Evolutionary conservation across 1,139 yeast genomes (phyloP).

Genomic region (Yamadazyma dendronema): DNA sequence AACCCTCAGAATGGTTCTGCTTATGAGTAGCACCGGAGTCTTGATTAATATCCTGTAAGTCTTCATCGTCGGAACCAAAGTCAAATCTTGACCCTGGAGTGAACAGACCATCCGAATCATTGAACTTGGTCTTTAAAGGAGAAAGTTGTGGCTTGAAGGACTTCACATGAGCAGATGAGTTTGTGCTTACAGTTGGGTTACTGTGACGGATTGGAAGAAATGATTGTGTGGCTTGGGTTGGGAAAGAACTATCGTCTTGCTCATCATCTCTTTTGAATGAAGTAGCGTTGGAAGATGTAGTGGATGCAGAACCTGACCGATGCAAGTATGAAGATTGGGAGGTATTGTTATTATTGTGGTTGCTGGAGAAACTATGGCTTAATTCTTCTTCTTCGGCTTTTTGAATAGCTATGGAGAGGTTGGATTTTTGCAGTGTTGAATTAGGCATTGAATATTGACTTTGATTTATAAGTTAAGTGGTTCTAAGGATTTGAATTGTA

Average conservation of each 20-base stretch:
- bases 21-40: background rate
- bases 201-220: conserved; percentile 28
- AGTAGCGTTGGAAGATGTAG: background rate
- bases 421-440: conserved; percentile 36
- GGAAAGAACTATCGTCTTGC: conserved; percentile 4
- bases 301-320: conserved; percentile 5
- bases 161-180: conserved; percentile 22
- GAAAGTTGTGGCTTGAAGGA: conserved; percentile 39
- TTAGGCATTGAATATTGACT: conserved; percentile 28
- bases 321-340: conserved; percentile 1
- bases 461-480: background rate
- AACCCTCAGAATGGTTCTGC: conserved; percentile 1
- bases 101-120: conserved; percentile 15
- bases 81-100: conserved; percentile 17
- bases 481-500: background rate
- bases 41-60: too few relatives aligned
- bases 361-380: conserved; percentile 8
- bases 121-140: conserved; percentile 36
- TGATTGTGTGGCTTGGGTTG: conserved; percentile 13
- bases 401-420: conserved; percentile 46
- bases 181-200: conserved; percentile 28
- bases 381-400: conserved; percentile 34
- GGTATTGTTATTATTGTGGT: conserved; percentile 1
- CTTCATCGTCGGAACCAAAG: conserved; percentile 14
- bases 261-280: conserved; percentile 2